These are phyloP conservation scores for Apiotrichum gamsii DNA, from an alignment of 1,284 basidiomycete genomes.

Conservation along the genomic window DNA sequence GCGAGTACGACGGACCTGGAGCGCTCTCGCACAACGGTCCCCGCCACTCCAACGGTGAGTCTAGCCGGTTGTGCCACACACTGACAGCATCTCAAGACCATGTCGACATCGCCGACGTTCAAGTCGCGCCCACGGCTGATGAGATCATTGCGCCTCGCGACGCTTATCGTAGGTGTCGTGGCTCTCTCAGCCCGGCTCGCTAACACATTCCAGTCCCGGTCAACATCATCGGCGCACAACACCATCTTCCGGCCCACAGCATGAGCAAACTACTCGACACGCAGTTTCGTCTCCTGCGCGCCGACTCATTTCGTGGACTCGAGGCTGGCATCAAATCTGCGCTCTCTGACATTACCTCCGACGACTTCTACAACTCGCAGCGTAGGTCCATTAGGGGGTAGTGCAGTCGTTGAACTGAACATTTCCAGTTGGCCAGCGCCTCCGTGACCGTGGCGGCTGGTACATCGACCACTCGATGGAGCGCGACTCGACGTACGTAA, in stretches of 20 bases:
- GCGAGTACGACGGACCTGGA: conserved; percentile 56
- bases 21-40: conserved; percentile 51
- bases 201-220: no score
- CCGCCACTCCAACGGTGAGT: conserved; percentile 31
- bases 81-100: conserved; percentile 49
- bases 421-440: no score
- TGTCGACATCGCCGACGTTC: conserved; percentile 54
- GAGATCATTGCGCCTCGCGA: conserved; percentile 53
- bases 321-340: conserved; percentile 52
- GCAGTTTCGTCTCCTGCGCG: conserved; percentile 63
- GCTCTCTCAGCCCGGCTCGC: no score
- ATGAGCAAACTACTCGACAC: conserved; percentile 51
- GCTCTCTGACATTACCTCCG: conserved; percentile 47
- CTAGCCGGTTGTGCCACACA: background rate
- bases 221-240: conserved; percentile 56
- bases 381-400: no score
- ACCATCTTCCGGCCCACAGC: conserved; percentile 43
- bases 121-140: conserved; percentile 58
- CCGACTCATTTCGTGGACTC: conserved; percentile 53
- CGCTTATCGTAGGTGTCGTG: no score
- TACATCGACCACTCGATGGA: background rate
- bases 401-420: no score
- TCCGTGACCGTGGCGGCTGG: background rate
- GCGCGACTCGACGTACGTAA: conserved; percentile 1
- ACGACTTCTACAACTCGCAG: background rate